Conservation (phyloP, 495 filamentous ascomycete species). For the Neurospora tetraspora region DNA sequence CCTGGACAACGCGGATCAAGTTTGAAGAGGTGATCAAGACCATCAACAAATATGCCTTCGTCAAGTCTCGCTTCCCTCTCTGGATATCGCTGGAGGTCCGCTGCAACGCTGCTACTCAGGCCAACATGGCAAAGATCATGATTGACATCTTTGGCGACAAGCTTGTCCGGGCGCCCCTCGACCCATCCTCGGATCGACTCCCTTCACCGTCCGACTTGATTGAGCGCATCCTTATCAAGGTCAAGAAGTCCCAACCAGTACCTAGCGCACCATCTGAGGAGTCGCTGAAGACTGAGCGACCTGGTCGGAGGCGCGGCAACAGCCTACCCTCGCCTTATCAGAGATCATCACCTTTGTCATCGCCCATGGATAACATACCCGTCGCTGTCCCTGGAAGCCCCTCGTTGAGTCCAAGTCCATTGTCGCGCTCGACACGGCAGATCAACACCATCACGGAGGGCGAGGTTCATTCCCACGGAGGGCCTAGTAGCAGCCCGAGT, state of each 20-base stretch:
- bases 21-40: constrained; percentile 86
- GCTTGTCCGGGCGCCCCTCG: constrained; percentile 64
- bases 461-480: constrained; percentile 32
- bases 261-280: constrained; percentile 17
- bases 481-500: constrained; percentile 43
- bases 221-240: constrained; percentile 81
- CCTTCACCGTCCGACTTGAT: constrained; percentile 81
- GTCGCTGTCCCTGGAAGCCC: constrained; percentile 48
- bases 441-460: constrained; percentile 42
- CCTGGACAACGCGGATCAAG: constrained; percentile 72
- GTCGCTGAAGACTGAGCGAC: constrained; percentile 26
- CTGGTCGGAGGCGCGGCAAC: constrained; percentile 56
- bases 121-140: constrained; percentile 85
- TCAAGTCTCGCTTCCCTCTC: constrained; percentile 68
- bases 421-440: constrained; percentile 24
- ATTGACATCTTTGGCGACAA: constrained; percentile 66
- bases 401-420: constrained; percentile 29
- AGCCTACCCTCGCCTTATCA: constrained; percentile 71
- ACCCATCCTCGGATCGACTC: constrained; percentile 52
- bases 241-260: constrained; percentile 53
- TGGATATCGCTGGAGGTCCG: constrained; percentile 95
- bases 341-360: constrained; percentile 42
- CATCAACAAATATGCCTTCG: constrained; percentile 88
- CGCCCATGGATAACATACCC: constrained; percentile 42
- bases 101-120: constrained; percentile 73